A percentile compares a stretch with the other conserved stretches of the same genome.
phyloP scores from a whole-genome alignment of 2,329 filamentous ascomycete genomes.

The Eutypella sp. region DNA sequence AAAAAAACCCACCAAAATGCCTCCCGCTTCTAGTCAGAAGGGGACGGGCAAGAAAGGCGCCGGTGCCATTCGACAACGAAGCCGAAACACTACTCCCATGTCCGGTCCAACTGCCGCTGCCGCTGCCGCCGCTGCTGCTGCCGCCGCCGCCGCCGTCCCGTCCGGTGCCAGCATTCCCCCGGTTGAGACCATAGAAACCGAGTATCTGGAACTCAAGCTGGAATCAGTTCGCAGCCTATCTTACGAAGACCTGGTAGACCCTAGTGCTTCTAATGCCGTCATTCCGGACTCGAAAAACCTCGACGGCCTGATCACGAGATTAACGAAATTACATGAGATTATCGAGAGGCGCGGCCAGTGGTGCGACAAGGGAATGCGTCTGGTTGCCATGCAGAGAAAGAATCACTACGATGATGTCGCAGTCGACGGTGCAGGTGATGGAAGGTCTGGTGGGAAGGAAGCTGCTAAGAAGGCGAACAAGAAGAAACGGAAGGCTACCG shows the following conservation, averaged over 20 bases:
- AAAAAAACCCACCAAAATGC: constrained; percentile 40
- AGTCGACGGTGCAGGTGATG: constrained; percentile 39
- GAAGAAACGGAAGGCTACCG: constrained; percentile 73
- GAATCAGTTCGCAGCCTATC: constrained; percentile 55
- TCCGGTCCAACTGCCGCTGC: constrained; percentile 38
- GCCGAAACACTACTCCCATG: constrained; percentile 73
- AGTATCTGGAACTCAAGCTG: constrained; percentile 62
- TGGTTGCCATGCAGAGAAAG: constrained; percentile 62
- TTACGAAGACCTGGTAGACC: constrained; percentile 67
- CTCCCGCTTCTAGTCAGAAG: constrained; percentile 54
- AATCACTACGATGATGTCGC: constrained; percentile 51
- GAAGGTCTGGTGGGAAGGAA: constrained; percentile 22
- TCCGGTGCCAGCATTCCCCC: constrained; percentile 40
- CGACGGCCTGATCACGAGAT: constrained; percentile 57
- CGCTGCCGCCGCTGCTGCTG: constrained; percentile 29
- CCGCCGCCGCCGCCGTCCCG: constrained; percentile 26
- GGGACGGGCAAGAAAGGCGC: constrained; percentile 62
- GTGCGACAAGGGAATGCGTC: constrained; percentile 69
- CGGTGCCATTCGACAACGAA: constrained; percentile 60
- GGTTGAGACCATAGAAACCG: constrained; percentile 52
- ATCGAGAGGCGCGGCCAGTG: constrained; percentile 63
- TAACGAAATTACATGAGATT: constrained; percentile 60
- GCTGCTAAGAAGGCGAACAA: constrained; percentile 58
- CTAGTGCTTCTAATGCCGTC: constrained; percentile 48
- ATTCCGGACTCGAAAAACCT: constrained; percentile 61